phyloP scores from a whole-genome alignment of 2,329 filamentous ascomycete genomes.

The Apiospora arundinis region DNA sequence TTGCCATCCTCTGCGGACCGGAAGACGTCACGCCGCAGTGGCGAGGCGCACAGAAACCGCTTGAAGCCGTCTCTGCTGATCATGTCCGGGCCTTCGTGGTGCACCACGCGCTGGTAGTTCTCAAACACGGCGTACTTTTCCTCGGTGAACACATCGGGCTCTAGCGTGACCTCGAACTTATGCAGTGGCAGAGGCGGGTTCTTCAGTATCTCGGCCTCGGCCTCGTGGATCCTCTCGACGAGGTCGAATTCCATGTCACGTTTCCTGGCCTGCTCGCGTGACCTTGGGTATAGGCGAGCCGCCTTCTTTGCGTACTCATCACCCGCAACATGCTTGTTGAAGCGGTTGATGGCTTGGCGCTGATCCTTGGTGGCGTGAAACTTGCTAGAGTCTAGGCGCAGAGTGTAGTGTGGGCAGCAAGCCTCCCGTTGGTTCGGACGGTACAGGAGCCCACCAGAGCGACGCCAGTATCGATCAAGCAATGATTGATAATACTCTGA shows the following conservation, averaged over 20 bases:
- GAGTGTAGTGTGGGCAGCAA: conserved; percentile 92
- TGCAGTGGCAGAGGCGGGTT: conserved; percentile 70
- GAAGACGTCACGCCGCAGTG: conserved; percentile 57
- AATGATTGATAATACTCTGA: conserved; percentile 73
- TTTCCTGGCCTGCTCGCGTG: conserved; percentile 68
- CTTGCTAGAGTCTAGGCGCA: conserved; percentile 70
- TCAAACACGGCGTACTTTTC: conserved; percentile 78
- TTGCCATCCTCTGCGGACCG: conserved; percentile 53
- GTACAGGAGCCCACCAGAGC: conserved; percentile 75
- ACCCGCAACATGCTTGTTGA: conserved; percentile 75
- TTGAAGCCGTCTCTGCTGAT: conserved; percentile 69
- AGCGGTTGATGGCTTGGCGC: conserved; percentile 76
- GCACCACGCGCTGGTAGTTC: conserved; percentile 78
- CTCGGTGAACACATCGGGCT: conserved; percentile 72
- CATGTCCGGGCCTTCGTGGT: conserved; percentile 67
- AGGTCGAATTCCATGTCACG: conserved; percentile 73
- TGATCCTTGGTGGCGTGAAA: conserved; percentile 76
- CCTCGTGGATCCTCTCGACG: conserved; percentile 70
- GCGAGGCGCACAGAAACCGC: conserved; percentile 77
- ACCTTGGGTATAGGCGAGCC: conserved; percentile 68
- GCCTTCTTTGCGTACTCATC: conserved; percentile 70
- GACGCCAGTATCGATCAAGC: conserved; percentile 78
- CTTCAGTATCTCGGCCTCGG: conserved; percentile 62
- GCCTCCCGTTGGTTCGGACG: conserved; percentile 78
- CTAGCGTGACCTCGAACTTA: conserved; percentile 71